Evolutionary conservation across 202 grass and related monocot species (phyloP).

Genomic region (Elaeis oleifera): DNA sequence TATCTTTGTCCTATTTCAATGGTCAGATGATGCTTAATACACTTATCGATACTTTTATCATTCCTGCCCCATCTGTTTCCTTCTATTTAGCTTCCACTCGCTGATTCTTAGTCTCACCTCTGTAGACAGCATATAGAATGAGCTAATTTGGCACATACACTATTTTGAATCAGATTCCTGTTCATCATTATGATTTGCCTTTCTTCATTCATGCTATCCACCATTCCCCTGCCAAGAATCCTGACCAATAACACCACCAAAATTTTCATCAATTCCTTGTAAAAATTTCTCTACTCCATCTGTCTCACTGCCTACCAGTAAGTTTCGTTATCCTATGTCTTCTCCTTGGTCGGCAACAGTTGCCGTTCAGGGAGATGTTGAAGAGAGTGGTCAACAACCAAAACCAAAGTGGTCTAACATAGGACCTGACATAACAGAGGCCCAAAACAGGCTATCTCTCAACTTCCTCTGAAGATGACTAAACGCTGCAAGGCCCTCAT

Average conservation of each 20-base stretch:
- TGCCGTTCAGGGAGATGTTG: slow-evolving; percentile 7
- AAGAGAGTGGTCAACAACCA: slow-evolving; percentile 13
- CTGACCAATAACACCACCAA: not conserved
- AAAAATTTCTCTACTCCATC: slow-evolving; percentile 5
- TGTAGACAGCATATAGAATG: too few species aligned
- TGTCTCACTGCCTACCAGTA: slow-evolving; percentile 5
- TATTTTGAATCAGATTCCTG: too few species aligned
- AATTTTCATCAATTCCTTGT: slow-evolving; percentile 7
- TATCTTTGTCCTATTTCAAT: too few species aligned
- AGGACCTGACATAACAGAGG: slow-evolving; percentile 18
- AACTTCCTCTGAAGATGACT: slow-evolving; percentile 57
- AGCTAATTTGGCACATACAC: too few species aligned
- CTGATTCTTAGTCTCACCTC: too few species aligned
- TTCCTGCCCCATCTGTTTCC: too few species aligned
- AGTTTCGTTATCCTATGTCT: not conserved
- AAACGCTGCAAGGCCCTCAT: slow-evolving; percentile 76
- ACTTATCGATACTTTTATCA: too few species aligned
- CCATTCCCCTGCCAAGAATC: not conserved
- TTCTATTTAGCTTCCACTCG: too few species aligned
- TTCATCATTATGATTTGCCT: not conserved
- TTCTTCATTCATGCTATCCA: slow-evolving; percentile 21
- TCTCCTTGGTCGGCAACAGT: not conserved
- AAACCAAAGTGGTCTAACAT: slow-evolving; percentile 47
- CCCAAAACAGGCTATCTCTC: slow-evolving; percentile 35
- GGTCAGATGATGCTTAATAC: too few species aligned